Evolutionary conservation across 208 protist genomes (phyloP).

Genomic region (Wallacemonas collosoma): DNA sequence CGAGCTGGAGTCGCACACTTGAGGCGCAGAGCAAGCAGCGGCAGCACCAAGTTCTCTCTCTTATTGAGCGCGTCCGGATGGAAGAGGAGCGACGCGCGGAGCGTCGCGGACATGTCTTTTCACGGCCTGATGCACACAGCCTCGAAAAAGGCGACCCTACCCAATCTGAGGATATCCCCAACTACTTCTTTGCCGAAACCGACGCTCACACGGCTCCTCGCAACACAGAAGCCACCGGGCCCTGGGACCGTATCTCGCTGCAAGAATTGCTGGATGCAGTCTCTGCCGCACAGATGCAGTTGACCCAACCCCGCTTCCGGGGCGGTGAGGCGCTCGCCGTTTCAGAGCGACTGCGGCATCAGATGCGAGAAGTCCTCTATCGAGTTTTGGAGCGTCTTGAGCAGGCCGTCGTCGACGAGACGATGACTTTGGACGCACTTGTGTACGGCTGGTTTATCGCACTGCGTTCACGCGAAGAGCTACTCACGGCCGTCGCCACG

Average conservation of each 20-base stretch:
- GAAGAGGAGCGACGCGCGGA: slow-evolving; percentile 45
- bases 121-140: background rate
- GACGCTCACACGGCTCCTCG: background rate
- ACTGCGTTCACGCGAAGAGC: slow-evolving; percentile 27
- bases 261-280: slow-evolving; percentile 51
- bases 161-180: background rate
- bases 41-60: slow-evolving; percentile 24
- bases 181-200: slow-evolving; percentile 26
- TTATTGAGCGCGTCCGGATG: slow-evolving; percentile 53
- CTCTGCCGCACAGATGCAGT: slow-evolving; percentile 25
- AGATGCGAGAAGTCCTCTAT: slow-evolving; percentile 26
- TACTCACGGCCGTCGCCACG: slow-evolving; percentile 22
- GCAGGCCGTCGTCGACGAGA: slow-evolving; percentile 40
- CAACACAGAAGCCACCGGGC: background rate
- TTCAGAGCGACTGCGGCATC: slow-evolving; percentile 20
- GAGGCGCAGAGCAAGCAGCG: slow-evolving; percentile 44
- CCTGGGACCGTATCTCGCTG: slow-evolving; percentile 26
- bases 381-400: slow-evolving; percentile 48
- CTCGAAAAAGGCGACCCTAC: background rate
- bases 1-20: slow-evolving; percentile 63
- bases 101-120: background rate
- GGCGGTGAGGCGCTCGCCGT: slow-evolving; percentile 30
- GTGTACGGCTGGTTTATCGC: slow-evolving; percentile 55
- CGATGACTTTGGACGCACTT: slow-evolving; percentile 57
- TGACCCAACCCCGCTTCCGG: slow-evolving; percentile 37